Evolutionary conservation across 495 filamentous ascomycete genomes (phyloP).

Genomic region (Penicillium riverlandense): DNA sequence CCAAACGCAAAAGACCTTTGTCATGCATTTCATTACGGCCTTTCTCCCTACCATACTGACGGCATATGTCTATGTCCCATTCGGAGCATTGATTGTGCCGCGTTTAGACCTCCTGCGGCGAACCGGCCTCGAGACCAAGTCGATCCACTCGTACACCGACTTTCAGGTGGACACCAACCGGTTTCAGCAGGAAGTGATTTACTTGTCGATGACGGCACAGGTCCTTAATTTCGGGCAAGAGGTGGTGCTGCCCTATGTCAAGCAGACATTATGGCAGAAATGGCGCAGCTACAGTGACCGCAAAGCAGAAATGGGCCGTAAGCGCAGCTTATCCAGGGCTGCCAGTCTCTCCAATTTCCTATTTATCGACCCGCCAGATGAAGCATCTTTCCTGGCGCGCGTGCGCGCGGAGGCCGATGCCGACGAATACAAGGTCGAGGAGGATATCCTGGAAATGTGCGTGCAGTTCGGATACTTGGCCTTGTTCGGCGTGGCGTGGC

Average conservation of each 20-base stretch:
- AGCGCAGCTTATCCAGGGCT: slow-evolving; percentile 18
- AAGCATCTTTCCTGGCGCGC: slow-evolving; percentile 65
- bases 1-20: slow-evolving; percentile 82
- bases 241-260: slow-evolving; percentile 74
- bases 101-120: slow-evolving; percentile 72
- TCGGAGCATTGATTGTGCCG: slow-evolving; percentile 74
- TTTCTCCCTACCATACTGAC: slow-evolving; percentile 89
- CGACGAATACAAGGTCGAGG: slow-evolving; percentile 69
- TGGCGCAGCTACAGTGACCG: slow-evolving; percentile 29
- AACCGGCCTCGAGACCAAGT: slow-evolving; percentile 3
- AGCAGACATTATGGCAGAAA: slow-evolving; percentile 46
- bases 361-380: slow-evolving; percentile 53
- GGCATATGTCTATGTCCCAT: slow-evolving; percentile 93
- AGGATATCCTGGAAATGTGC: slow-evolving; percentile 40
- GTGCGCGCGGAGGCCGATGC: slow-evolving; percentile 78
- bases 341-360: slow-evolving; percentile 23
- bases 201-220: slow-evolving; percentile 89
- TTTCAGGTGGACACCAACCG: slow-evolving; percentile 76
- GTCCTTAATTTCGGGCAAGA: slow-evolving; percentile 83
- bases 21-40: slow-evolving; percentile 93
- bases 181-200: slow-evolving; percentile 86
- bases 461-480: slow-evolving; percentile 65
- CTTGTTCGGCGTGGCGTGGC: slow-evolving; percentile 90
- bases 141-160: slow-evolving; percentile 21
- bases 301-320: slow-evolving; percentile 7